A percentile compares a stretch with the other conserved stretches of the same genome.
phyloP scores from a whole-genome alignment of 164 flowering plant species.

The Magnolia sinica region DNA sequence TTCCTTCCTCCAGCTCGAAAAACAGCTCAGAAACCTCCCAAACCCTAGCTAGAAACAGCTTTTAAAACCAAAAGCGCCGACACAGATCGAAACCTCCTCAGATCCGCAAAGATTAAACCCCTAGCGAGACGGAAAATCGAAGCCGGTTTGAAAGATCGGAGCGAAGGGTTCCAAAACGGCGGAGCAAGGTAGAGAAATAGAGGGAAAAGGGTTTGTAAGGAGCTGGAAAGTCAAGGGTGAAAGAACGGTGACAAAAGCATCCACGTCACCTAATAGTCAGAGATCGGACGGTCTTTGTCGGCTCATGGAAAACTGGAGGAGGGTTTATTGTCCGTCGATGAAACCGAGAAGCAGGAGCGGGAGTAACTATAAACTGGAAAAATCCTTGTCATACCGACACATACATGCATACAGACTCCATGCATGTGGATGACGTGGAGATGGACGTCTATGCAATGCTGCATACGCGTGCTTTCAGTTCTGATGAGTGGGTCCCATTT shows the following conservation, averaged over 20 bases:
- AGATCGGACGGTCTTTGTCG: conserved; percentile 5
- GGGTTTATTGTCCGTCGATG: background rate
- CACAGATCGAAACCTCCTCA: conserved; percentile 14
- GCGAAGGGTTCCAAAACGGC: background rate
- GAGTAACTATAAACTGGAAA: background rate
- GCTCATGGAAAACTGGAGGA: background rate
- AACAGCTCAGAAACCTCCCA: background rate
- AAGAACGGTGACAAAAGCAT: background rate
- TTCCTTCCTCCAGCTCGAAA: conserved; percentile 33
- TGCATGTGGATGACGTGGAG: too few species aligned
- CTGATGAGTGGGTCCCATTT: too few species aligned
- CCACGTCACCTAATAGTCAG: background rate
- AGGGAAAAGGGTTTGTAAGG: conserved; percentile 1
- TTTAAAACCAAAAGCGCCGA: background rate
- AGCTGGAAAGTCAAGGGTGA: conserved; percentile 2
- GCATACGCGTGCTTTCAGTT: too few species aligned
- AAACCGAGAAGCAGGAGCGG: background rate
- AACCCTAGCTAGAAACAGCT: conserved; percentile 4
- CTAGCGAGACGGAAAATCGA: background rate
- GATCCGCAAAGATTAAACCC: background rate
- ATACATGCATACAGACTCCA: background rate
- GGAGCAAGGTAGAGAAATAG: background rate
- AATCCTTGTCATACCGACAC: background rate
- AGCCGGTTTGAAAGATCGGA: background rate
- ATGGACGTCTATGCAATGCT: too few species aligned